phyloP scores from a whole-genome alignment of 2,329 filamentous ascomycete genomes.

The Penicillium sp. region DNA sequence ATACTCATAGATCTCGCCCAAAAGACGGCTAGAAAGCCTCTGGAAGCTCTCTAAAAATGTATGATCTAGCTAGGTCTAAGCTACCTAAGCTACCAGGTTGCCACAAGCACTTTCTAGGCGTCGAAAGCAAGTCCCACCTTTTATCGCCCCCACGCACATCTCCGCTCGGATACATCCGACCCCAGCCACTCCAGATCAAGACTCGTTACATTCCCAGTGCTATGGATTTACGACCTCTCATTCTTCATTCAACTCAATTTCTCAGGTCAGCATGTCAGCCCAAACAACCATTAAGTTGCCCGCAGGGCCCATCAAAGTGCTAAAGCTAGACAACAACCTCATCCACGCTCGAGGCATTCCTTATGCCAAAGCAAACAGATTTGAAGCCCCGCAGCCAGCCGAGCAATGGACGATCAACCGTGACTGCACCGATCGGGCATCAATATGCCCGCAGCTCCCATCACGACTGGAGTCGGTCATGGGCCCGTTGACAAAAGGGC shows the following conservation, averaged over 20 bases:
- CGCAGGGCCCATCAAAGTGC: slow-evolving; percentile 1
- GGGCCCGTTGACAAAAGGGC: slow-evolving; percentile 3
- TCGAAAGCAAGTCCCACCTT: not conserved
- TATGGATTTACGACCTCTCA: not conserved
- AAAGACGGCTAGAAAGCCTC: too few relatives aligned
- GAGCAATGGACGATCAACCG: not conserved
- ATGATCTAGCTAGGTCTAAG: not conserved
- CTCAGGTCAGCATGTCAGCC: not conserved
- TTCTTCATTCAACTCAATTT: too few relatives aligned
- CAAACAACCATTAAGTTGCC: not conserved
- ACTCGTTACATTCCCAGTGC: not conserved
- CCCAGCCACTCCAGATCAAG: not conserved
- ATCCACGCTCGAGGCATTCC: slow-evolving; percentile 12
- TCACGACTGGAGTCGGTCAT: slow-evolving; percentile 6
- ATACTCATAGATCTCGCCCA: too few relatives aligned
- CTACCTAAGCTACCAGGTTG: not conserved
- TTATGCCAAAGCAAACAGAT: slow-evolving; percentile 11
- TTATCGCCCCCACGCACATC: not conserved
- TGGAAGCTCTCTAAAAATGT: not conserved
- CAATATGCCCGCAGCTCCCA: slow-evolving; percentile 8
- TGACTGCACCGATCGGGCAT: not conserved
- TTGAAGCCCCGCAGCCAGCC: slow-evolving; percentile 1
- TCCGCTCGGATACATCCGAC: not conserved
- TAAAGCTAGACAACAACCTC: not conserved
- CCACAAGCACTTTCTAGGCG: not conserved